Evolutionary conservation across 352 stramenopile species (phyloP).

Genomic region (Phytopythium kandeliae): DNA sequence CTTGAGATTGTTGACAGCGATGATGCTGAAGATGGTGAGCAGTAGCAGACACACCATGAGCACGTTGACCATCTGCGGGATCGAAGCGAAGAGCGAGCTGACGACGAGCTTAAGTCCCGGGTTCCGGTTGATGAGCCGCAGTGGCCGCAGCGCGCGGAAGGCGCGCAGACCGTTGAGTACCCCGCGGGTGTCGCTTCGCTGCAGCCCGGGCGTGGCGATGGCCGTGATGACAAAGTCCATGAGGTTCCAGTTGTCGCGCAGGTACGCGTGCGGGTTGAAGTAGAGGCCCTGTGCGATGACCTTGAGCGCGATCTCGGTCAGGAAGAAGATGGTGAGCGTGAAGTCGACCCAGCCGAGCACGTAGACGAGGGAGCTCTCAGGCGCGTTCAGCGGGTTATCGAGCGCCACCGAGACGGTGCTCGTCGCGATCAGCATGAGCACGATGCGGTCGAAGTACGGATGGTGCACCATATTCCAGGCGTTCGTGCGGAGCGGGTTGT

Average conservation of each 20-base stretch:
- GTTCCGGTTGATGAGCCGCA: conserved; percentile 77
- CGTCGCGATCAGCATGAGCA: conserved; percentile 62
- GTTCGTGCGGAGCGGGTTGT: conserved; percentile 25
- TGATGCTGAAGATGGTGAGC: conserved; percentile 89
- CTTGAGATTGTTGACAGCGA: conserved; percentile 91
- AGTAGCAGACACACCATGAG: conserved; percentile 74
- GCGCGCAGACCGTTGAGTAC: conserved; percentile 48
- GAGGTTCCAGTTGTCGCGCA: conserved; percentile 78
- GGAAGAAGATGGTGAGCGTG: conserved; percentile 61
- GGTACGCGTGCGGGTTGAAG: conserved; percentile 50
- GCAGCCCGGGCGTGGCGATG: conserved; percentile 24
- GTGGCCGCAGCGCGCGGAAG: conserved; percentile 58
- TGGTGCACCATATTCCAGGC: conserved; percentile 38
- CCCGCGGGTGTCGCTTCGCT: conserved; percentile 18
- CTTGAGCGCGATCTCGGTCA: conserved; percentile 76
- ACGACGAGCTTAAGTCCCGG: conserved; percentile 84
- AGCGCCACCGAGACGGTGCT: conserved; percentile 63
- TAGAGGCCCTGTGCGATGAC: conserved; percentile 62
- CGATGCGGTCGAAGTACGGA: conserved; percentile 56
- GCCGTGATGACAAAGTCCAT: conserved; percentile 82
- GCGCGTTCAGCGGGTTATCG: conserved; percentile 63
- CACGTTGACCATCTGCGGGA: conserved; percentile 82
- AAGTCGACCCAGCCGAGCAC: conserved; percentile 43
- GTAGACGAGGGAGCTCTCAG: conserved; percentile 15
- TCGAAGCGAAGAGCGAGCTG: conserved; percentile 70